Conservation (phyloP, 352 stramenopile species). For the Phytophthora fragariaefolia region DNA sequence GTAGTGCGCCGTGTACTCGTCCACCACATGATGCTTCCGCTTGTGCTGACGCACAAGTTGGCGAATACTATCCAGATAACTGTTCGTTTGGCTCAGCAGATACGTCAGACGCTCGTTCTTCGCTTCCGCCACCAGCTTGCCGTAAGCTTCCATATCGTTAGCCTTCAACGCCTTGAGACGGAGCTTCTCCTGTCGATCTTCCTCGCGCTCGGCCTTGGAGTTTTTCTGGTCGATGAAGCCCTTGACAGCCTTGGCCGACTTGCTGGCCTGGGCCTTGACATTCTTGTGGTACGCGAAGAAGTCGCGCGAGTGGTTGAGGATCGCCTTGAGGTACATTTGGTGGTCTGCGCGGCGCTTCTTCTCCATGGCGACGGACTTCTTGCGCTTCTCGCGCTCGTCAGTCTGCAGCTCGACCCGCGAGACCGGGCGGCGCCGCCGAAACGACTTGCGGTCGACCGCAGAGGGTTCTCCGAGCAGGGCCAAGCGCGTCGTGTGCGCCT, state of each 20-base stretch:
- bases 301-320: constrained; percentile 85
- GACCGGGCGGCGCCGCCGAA: constrained; percentile 70
- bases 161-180: constrained; percentile 91
- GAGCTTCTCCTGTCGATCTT: constrained; percentile 89
- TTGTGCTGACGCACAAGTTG: constrained; percentile 92
- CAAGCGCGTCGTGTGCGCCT: constrained; percentile 68
- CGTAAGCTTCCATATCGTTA: constrained; percentile 99
- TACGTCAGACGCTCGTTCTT: constrained; percentile 98
- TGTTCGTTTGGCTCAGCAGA: constrained; percentile 96
- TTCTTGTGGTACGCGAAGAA: constrained; percentile 91
- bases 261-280: constrained; percentile 73
- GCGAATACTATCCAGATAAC: constrained; percentile 96
- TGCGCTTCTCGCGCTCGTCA: constrained; percentile 81
- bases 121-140: constrained; percentile 95
- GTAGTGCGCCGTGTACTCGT: constrained; percentile 49
- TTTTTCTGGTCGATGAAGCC: constrained; percentile 78
- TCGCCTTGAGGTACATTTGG: constrained; percentile 80
- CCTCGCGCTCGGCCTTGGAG: constrained; percentile 83
- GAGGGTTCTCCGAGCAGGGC: constrained; percentile 70
- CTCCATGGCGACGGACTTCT: constrained; percentile 83
- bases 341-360: constrained; percentile 82
- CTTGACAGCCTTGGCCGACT: constrained; percentile 76
- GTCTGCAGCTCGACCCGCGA: constrained; percentile 70
- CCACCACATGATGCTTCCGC: constrained; percentile 75
- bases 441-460: constrained; percentile 75